Conservation (phyloP, 352 stramenopile genomes). For the Globisporangium nodosum region DNA sequence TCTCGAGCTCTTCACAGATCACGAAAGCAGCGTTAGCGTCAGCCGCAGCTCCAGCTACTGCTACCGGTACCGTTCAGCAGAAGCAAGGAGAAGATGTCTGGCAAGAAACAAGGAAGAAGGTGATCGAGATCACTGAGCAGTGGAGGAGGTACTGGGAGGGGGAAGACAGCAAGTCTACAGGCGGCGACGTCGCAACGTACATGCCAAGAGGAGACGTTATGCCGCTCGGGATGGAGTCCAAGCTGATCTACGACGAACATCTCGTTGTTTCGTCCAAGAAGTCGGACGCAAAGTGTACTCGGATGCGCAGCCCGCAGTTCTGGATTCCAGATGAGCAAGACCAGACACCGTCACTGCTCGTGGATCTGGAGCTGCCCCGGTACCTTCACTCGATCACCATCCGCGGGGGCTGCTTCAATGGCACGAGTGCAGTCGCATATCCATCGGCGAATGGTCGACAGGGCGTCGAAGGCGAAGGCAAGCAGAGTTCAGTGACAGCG, state of each 20-base stretch:
- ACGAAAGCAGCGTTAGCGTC: conserved; percentile 9
- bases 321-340: conserved; percentile 60
- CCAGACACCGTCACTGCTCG: conserved; percentile 38
- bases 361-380: conserved; percentile 69
- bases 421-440: conserved; percentile 8
- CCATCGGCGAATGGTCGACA: neutral
- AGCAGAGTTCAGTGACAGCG: neutral
- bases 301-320: conserved; percentile 50
- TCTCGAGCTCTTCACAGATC: neutral
- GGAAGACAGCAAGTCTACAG: conserved; percentile 1
- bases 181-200: conserved; percentile 9
- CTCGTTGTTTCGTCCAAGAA: conserved; percentile 50
- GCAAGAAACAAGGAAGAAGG: conserved; percentile 26
- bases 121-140: conserved; percentile 19
- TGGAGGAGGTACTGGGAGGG: conserved; percentile 29
- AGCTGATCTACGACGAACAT: conserved; percentile 49
- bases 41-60: neutral
- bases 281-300: conserved; percentile 47
- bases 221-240: conserved; percentile 56
- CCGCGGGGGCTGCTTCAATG: conserved; percentile 42
- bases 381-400: conserved; percentile 58
- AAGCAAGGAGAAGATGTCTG: conserved; percentile 19
- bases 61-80: neutral
- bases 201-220: conserved; percentile 44
- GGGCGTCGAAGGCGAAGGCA: neutral